Conservation (phyloP, 139 green algal genomes). For the Parachlorella kessleri region DNA sequence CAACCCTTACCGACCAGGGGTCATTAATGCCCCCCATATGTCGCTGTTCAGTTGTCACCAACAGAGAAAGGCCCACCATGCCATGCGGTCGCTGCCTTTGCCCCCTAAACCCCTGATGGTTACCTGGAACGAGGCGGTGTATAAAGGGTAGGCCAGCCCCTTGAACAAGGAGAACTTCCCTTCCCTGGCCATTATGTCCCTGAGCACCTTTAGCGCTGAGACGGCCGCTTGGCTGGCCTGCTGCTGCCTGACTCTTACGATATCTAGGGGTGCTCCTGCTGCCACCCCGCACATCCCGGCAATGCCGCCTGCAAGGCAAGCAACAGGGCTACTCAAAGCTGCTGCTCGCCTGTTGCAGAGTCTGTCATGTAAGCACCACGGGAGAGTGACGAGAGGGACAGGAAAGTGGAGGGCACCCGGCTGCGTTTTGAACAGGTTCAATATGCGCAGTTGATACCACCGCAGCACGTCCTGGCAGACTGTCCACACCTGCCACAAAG, state of each 20-base stretch:
- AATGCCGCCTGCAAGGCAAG: constrained; percentile 40
- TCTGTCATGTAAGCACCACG: not conserved
- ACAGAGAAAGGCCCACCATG: too few species aligned
- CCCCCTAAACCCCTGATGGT: too few species aligned
- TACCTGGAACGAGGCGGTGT: constrained; percentile 56
- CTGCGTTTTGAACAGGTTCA: not conserved
- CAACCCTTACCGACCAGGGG: too few species aligned
- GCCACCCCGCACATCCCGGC: constrained; percentile 48
- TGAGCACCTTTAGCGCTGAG: too few species aligned
- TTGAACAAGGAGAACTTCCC: constrained; percentile 45
- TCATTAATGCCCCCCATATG: not conserved
- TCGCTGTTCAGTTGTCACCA: too few species aligned
- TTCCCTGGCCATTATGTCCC: constrained; percentile 25
- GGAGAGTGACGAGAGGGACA: too few species aligned
- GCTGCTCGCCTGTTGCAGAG: too few species aligned
- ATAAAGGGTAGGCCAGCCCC: constrained; percentile 61
- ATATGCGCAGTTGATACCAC: not conserved
- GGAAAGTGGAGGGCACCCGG: not conserved
- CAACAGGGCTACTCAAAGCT: not conserved
- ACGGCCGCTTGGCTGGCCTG: not conserved
- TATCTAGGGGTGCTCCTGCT: constrained; percentile 60
- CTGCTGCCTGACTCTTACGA: constrained; percentile 56
- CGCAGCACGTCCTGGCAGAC: not conserved
- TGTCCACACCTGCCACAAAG: constrained; percentile 12
- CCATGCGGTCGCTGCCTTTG: too few species aligned